These are phyloP conservation scores for Populus hybrid DNA, from an alignment of 441 rosid species.

Conservation along the genomic window DNA sequence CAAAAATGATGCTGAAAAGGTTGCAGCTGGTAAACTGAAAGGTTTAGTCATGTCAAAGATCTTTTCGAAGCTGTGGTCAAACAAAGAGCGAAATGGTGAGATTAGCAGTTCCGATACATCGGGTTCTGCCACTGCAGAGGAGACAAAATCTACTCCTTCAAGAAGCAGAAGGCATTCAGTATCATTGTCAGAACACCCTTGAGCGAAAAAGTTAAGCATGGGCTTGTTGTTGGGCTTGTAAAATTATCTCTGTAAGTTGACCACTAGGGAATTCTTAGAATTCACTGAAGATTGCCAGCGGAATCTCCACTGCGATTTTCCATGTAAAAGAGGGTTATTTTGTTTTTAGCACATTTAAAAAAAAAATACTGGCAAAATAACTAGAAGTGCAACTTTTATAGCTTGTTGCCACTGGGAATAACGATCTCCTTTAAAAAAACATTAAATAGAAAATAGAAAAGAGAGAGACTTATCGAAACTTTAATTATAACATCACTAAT, in stretches of 20 bases:
- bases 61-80: slow-evolving; percentile 67
- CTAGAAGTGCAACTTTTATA: too few relatives aligned
- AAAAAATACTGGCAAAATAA: too few relatives aligned
- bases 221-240: slow-evolving; percentile 26
- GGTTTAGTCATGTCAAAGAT: slow-evolving; percentile 69
- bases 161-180: slow-evolving; percentile 76
- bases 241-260: slow-evolving; percentile 26
- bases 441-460: too few relatives aligned
- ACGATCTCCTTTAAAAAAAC: too few relatives aligned
- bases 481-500: too few relatives aligned
- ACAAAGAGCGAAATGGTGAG: slow-evolving; percentile 57
- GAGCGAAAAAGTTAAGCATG: not conserved
- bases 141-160: slow-evolving; percentile 58
- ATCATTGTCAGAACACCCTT: slow-evolving; percentile 33
- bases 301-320: slow-evolving; percentile 19
- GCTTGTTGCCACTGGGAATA: too few relatives aligned
- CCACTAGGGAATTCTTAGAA: slow-evolving; percentile 25
- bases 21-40: slow-evolving; percentile 49
- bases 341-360: not conserved
- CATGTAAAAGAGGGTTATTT: slow-evolving; percentile 33
- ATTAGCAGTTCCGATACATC: slow-evolving; percentile 84
- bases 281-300: slow-evolving; percentile 21
- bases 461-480: accelerated
- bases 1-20: slow-evolving; percentile 40
- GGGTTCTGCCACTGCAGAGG: slow-evolving; percentile 47